Base-by-base conservation (phyloP, 306 rosid genomes). In the Adenanthera pavonina region DNA sequence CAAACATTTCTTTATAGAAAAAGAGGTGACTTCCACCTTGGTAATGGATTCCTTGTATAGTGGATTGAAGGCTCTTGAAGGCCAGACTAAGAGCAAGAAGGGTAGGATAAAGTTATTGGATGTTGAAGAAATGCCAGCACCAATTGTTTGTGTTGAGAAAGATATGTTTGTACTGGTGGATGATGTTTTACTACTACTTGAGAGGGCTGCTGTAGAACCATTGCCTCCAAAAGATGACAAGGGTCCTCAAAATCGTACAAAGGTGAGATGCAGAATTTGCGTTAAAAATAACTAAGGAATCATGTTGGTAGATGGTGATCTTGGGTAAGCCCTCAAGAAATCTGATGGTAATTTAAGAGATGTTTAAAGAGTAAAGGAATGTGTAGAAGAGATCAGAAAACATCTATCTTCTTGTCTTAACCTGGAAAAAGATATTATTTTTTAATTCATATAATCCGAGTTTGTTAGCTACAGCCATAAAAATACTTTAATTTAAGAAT, bases 221-320 rank as follows among this genome's bases (percentile, higher is more conserved):
- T 91, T 96, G 74, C 98, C 99, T 85, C 97, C 99, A 11, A 96
- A 96, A 87, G 99, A 96, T 75, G 99, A 96, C 88, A 96, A 96
- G 91, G 98, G 97, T 88, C 99, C 99, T 83, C 99, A 96, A 84
- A 96, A 96, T 80, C 99, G 99, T 68, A 96, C 97, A 8, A 96
- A 96, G 95, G 99, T 93, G 79, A 77, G 94, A 75, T 67, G 34
- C 62, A 40, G 76, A 74, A 78, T 59, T 17, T 62, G 41, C 54
- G 17, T 19, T 20, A 2, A 46, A 52, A 69, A 35, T 75, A 64
- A 64, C 54, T 49, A 41, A 46, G 64, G 80, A 75, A 62, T 82
- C 61, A 44, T 70, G 33, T 56, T 36, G 76, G 52, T 71, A 46
- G 41, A 16, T 60, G 77, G 38, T 67, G 61, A 76, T 77, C 46